These are phyloP conservation scores for Aspergillus panamensis DNA, from an alignment of 495 filamentous ascomycete species.

Conservation along the genomic window DNA sequence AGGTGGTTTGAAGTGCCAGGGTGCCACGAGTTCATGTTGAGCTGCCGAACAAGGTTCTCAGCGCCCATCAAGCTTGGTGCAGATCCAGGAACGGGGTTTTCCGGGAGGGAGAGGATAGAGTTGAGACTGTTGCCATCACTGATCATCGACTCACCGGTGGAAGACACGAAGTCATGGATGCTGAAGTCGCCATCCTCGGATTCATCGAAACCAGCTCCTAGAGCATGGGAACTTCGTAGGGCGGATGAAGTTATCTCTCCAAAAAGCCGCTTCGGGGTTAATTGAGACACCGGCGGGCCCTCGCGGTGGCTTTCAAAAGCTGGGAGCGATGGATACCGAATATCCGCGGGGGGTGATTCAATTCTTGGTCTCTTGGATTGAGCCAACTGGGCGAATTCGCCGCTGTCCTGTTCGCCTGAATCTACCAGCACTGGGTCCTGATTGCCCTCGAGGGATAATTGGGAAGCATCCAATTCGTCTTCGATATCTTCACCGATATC, in stretches of 20 bases:
- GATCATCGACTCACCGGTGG: slow-evolving; percentile 43
- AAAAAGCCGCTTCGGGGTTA: slow-evolving; percentile 58
- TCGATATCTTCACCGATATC: slow-evolving; percentile 48
- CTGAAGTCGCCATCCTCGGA: slow-evolving; percentile 30
- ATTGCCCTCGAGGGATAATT: slow-evolving; percentile 31
- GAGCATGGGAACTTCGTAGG: slow-evolving; percentile 58
- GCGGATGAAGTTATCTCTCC: slow-evolving; percentile 75
- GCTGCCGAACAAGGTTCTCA: slow-evolving; percentile 62
- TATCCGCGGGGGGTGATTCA: slow-evolving; percentile 29
- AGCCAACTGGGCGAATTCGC: slow-evolving; percentile 37
- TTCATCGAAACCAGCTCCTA: slow-evolving; percentile 33
- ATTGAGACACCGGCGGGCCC: slow-evolving; percentile 27
- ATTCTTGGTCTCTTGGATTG: slow-evolving; percentile 41
- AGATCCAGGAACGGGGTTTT: slow-evolving; percentile 37
- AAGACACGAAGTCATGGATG: slow-evolving; percentile 37
- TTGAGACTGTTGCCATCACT: slow-evolving; percentile 38
- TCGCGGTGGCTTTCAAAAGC: slow-evolving; percentile 41
- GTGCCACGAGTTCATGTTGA: slow-evolving; percentile 61
- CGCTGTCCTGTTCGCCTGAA: slow-evolving; percentile 25
- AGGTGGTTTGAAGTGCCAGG: slow-evolving; percentile 31
- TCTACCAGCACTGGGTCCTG: slow-evolving; percentile 40
- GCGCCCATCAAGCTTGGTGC: slow-evolving; percentile 62
- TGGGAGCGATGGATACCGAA: slow-evolving; percentile 44
- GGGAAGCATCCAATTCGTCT: slow-evolving; percentile 37
- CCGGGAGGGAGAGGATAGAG: slow-evolving; percentile 43